Evolutionary conservation across 805 yeast species (phyloP), one percentile per base, ranked within the genome.

Genomic region (Yarrowia osloensis): DNA sequence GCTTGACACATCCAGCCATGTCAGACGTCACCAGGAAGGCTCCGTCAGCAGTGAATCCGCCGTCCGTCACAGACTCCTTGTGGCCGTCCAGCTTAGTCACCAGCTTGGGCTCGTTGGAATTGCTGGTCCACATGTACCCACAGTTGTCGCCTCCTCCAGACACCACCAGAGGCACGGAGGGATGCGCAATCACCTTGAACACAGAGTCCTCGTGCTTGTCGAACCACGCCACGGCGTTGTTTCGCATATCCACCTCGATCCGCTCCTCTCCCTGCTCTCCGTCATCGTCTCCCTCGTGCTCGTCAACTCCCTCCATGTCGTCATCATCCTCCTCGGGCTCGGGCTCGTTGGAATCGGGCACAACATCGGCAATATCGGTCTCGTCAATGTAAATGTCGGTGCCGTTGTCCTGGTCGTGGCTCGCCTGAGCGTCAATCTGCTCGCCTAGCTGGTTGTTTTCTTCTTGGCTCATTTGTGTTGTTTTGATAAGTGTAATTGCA

Each of bases 81-180:
- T 91, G 96, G 22, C 94, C 96, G 65, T 80, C 80, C 68, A 95
- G 79, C 72, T 89, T 87, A 44, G 89, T 87, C 2, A 91, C 93
- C 67, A 89, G 81, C 70, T 87, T 85, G 12, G 97, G 91, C 35
- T 97, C 97, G 69, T 85, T 86, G 1, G 91, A 82, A 46, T 70
- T 68, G 1, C 96, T 88, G 4, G 97, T 91, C 98, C 98, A 95
- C 73, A 95, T 75, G 75, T 86, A 90, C 1, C 93, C 97, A 28
- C 85, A 81, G 76, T 94, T 88, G 77, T 95, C 99, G 68, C 97
- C 98, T 47, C 97, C 98, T 33, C 99, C 99, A 24, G 94, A 84
- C n/a, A 88, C 88, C 9, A 90, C 95, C 76, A 81, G 72, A 19
- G 98, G 98, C 68, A 92, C 81, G 7, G 82, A 82, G 44, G 98